Percentiles rank a stretch among this genome's conserved stretches.
These are phyloP conservation scores for Centrapalus pauciflorus DNA, from an alignment of 129 eudicot species.

Conservation along the genomic window DNA sequence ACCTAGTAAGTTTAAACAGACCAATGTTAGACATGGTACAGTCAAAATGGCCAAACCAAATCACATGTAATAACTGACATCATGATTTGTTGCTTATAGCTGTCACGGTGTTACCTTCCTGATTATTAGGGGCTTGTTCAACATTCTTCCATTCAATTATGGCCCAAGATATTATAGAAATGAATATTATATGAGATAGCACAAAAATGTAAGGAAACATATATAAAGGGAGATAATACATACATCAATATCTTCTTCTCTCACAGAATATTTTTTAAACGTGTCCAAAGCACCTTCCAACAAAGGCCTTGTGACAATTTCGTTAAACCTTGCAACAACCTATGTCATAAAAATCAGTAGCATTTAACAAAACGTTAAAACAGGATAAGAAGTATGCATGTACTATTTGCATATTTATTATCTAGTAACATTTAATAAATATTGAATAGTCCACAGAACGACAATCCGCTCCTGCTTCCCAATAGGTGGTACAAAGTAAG, in stretches of 20 bases:
- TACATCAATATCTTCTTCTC: constrained; percentile 88
- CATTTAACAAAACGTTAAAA: neutral
- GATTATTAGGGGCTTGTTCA: neutral
- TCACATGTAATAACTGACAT: neutral
- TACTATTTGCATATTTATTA: neutral
- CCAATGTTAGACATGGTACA: neutral
- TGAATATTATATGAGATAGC: neutral
- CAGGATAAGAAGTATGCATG: neutral
- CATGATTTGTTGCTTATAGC: neutral
- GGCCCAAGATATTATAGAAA: neutral
- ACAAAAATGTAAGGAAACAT: neutral
- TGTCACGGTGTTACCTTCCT: neutral
- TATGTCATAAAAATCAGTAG: constrained; percentile 23
- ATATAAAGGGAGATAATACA: constrained; percentile 23
- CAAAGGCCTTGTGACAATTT: constrained; percentile 77
- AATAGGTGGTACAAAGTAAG: neutral
- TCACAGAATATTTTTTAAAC: constrained; percentile 67
- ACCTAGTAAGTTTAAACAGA: constrained; percentile 40
- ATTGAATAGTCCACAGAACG: neutral
- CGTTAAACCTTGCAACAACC: constrained; percentile 97
- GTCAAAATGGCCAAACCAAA: neutral
- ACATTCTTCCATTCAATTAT: neutral
- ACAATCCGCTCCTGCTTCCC: neutral
- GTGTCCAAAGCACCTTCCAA: constrained; percentile 94
- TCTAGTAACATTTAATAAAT: neutral